Conservation (phyloP, 257 asterid species). For the Cruciata laevipes region DNA sequence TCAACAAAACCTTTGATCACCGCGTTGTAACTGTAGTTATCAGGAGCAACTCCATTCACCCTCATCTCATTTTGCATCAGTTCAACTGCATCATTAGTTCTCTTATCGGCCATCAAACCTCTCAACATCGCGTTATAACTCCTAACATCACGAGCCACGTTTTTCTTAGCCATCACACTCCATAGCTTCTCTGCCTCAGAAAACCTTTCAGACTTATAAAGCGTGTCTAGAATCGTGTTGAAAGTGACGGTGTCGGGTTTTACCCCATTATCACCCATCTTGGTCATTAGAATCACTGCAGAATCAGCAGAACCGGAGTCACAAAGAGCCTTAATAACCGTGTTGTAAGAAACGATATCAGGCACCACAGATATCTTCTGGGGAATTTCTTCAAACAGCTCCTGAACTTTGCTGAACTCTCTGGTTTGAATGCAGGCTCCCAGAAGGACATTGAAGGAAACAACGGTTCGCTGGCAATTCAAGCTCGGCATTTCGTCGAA, state of each 20-base stretch:
- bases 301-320: slow-evolving; percentile 30
- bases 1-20: slow-evolving; percentile 32
- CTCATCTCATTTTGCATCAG: slow-evolving; percentile 27
- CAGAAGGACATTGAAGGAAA: slow-evolving; percentile 45
- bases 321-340: slow-evolving; percentile 31
- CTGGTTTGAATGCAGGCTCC: slow-evolving; percentile 31
- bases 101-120: slow-evolving; percentile 29
- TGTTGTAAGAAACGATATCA: slow-evolving; percentile 34
- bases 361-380: slow-evolving; percentile 34
- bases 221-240: slow-evolving; percentile 26
- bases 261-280: slow-evolving; percentile 31
- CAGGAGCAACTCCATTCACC: slow-evolving; percentile 30
- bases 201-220: slow-evolving; percentile 18
- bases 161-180: slow-evolving; percentile 43
- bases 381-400: slow-evolving; percentile 33
- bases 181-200: slow-evolving; percentile 39
- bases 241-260: slow-evolving; percentile 26
- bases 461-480: slow-evolving; percentile 35
- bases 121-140: slow-evolving; percentile 34
- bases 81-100: slow-evolving; percentile 27
- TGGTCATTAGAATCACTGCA: slow-evolving; percentile 33
- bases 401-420: slow-evolving; percentile 19
- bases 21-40: slow-evolving; percentile 29
- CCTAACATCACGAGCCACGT: slow-evolving; percentile 25
- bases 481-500: slow-evolving; percentile 54